Evolutionary conservation across 352 stramenopile genomes (phyloP).

Genomic region (Globisporangium emineosum): DNA sequence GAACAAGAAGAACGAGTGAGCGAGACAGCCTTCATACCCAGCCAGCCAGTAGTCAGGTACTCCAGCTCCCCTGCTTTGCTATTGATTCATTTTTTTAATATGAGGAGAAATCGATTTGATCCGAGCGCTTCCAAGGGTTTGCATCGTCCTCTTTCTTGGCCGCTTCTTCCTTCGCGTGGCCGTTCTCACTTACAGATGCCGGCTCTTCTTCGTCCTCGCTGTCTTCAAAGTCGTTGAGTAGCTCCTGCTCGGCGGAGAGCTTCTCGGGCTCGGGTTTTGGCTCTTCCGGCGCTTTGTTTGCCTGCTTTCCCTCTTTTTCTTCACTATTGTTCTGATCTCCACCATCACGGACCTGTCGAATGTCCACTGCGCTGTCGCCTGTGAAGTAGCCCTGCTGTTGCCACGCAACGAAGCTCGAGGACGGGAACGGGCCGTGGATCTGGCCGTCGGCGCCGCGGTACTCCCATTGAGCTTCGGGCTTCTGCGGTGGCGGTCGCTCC

Average conservation of each 20-base stretch:
- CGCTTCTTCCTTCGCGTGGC: conserved; percentile 6
- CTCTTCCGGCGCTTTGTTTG: conserved; percentile 15
- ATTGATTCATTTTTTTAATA: conserved; percentile 30
- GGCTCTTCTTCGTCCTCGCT: conserved; percentile 55
- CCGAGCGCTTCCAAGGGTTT: conserved; percentile 54
- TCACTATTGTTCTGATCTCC: neutral
- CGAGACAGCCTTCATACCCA: too few relatives aligned
- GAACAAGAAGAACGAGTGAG: conserved; percentile 65
- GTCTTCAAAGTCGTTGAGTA: conserved; percentile 86
- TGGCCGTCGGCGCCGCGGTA: conserved; percentile 69
- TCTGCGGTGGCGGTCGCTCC: conserved; percentile 22
- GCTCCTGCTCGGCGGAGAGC: conserved; percentile 70
- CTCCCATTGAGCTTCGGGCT: conserved; percentile 67
- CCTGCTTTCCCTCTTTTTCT: conserved; percentile 1
- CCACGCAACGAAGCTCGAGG: conserved; percentile 72
- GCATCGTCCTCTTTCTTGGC: conserved; percentile 24
- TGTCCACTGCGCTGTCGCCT: conserved; percentile 68
- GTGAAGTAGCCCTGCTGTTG: conserved; percentile 80
- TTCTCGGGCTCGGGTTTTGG: conserved; percentile 25
- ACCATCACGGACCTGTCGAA: conserved; percentile 37
- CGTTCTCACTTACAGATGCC: conserved; percentile 8
- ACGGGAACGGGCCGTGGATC: conserved; percentile 75
- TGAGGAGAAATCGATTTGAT: conserved; percentile 69
- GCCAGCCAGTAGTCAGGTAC: neutral
- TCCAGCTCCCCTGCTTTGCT: neutral